These are phyloP conservation scores for Colletotrichum sp. DNA, from an alignment of 2,329 filamentous ascomycete genomes.

Conservation along the genomic window DNA sequence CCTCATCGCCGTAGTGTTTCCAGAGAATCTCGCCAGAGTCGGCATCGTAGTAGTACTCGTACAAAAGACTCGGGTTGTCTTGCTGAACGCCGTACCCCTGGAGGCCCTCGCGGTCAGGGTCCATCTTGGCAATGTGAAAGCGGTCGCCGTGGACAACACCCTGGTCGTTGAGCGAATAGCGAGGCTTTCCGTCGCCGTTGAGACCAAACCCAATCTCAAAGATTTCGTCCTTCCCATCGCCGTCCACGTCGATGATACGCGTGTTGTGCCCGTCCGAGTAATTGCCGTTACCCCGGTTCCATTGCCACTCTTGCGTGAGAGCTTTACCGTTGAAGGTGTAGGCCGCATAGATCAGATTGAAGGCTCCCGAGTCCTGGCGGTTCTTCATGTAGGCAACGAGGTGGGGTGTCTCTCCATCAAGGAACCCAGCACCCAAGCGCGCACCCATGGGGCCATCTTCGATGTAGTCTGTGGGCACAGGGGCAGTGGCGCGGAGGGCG, in stretches of 20 bases:
- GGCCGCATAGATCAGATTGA: constrained; percentile 17
- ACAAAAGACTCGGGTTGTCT: constrained; percentile 16
- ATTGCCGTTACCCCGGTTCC: constrained; percentile 9
- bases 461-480: constrained; percentile 9
- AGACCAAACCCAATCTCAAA: constrained; percentile 27
- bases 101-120: constrained; percentile 20
- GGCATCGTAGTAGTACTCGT: constrained; percentile 29
- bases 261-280: constrained; percentile 27
- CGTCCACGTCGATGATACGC: constrained; percentile 25
- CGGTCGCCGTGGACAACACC: constrained; percentile 26
- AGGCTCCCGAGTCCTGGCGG: constrained; percentile 11
- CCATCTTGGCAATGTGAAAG: constrained; percentile 27
- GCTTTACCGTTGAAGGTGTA: constrained; percentile 24
- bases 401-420: constrained; percentile 21
- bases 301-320: constrained; percentile 25
- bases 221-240: constrained; percentile 23
- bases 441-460: constrained; percentile 17
- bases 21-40: constrained; percentile 21
- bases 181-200: constrained; percentile 24
- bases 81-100: constrained; percentile 28
- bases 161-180: constrained; percentile 22
- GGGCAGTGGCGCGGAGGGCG: constrained; percentile 10
- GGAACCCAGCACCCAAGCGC: constrained; percentile 23
- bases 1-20: constrained; percentile 17
- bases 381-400: constrained; percentile 26